Percentiles rank a stretch among this genome's conserved stretches.
Conservation (phyloP, 495 filamentous ascomycete genomes). For the Pyrenula massariospora region DNA sequence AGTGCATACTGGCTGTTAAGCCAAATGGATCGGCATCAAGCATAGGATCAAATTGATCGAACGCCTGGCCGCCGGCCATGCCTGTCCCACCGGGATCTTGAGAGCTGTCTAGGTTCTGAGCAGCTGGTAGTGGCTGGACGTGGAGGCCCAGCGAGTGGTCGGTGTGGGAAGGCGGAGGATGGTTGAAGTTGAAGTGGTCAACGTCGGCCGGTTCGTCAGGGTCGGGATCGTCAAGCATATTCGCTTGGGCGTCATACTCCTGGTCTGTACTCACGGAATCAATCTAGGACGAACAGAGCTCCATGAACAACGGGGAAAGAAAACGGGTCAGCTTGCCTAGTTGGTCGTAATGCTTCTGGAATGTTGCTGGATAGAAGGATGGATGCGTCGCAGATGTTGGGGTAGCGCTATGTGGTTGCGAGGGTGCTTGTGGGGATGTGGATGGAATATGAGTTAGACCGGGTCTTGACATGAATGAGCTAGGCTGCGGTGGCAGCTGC, state of each 20-base stretch:
- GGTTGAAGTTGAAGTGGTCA: slow-evolving; percentile 51
- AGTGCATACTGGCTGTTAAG: slow-evolving; percentile 85
- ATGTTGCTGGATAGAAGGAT: slow-evolving; percentile 71
- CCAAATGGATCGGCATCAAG: slow-evolving; percentile 87
- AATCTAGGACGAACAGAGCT: slow-evolving; percentile 75
- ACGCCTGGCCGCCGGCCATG: slow-evolving; percentile 44
- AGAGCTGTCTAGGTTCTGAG: slow-evolving; percentile 23
- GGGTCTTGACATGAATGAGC: slow-evolving; percentile 14
- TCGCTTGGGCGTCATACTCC: slow-evolving; percentile 95
- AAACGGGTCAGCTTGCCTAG: slow-evolving; percentile 80
- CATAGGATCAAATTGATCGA: slow-evolving; percentile 72
- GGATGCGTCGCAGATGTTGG: slow-evolving; percentile 27
- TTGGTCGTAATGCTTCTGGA: slow-evolving; percentile 92
- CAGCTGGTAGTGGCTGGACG: slow-evolving; percentile 19
- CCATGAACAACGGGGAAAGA: slow-evolving; percentile 42
- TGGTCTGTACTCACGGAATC: slow-evolving; percentile 80
- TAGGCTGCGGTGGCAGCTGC: slow-evolving; percentile 31
- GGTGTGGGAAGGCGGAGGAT: slow-evolving; percentile 27
- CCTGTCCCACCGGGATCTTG: slow-evolving; percentile 10
- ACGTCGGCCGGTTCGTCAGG: slow-evolving; percentile 55
- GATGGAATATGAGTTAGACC: background rate
- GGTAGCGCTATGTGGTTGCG: slow-evolving; percentile 13
- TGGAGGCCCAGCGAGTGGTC: slow-evolving; percentile 24
- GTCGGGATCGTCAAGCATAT: slow-evolving; percentile 80
- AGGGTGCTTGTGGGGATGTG: background rate